Conservation (phyloP, 768 basidiomycete genomes). For the button mushroom (Agaricus bisporus) region DNA sequence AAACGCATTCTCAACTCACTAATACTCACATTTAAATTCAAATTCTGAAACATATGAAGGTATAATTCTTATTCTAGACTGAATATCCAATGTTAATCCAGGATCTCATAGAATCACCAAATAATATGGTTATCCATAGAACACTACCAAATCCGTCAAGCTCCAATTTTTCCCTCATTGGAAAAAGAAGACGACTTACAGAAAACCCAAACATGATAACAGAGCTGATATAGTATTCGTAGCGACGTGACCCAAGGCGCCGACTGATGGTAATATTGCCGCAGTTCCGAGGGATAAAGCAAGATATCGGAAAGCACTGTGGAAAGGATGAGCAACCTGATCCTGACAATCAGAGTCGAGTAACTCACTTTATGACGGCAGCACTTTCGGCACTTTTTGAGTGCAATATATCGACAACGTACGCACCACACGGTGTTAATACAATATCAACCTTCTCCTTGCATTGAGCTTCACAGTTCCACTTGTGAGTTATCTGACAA, state of each 20-base stretch:
- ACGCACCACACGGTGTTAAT: slow-evolving; percentile 49
- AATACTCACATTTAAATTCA: too few species aligned
- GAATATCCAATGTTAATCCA: slow-evolving; percentile 55
- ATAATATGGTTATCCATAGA: slow-evolving; percentile 47
- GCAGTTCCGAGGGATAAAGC: slow-evolving; percentile 38
- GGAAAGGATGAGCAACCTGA: background rate
- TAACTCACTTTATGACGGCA: slow-evolving; percentile 46
- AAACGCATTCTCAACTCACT: too few species aligned
- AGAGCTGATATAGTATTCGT: slow-evolving; percentile 44
- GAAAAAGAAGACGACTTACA: slow-evolving; percentile 30
- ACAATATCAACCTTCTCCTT: slow-evolving; percentile 47
- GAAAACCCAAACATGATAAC: slow-evolving; percentile 43
- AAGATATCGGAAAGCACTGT: slow-evolving; percentile 43
- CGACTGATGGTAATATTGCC: slow-evolving; percentile 47
- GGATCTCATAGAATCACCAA: slow-evolving; percentile 51
- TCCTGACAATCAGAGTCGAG: background rate
- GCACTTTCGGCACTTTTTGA: slow-evolving; percentile 55
- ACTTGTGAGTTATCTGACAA: background rate
- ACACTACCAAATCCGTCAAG: slow-evolving; percentile 20
- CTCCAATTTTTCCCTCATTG: background rate
- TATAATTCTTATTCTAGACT: too few species aligned
- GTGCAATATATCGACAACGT: slow-evolving; percentile 58
- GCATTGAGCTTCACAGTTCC: background rate
- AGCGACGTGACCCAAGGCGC: slow-evolving; percentile 41
- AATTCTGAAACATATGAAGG: background rate